phyloP scores from a whole-genome alignment of 2,329 filamentous ascomycete genomes.

The Phoma sp. region DNA sequence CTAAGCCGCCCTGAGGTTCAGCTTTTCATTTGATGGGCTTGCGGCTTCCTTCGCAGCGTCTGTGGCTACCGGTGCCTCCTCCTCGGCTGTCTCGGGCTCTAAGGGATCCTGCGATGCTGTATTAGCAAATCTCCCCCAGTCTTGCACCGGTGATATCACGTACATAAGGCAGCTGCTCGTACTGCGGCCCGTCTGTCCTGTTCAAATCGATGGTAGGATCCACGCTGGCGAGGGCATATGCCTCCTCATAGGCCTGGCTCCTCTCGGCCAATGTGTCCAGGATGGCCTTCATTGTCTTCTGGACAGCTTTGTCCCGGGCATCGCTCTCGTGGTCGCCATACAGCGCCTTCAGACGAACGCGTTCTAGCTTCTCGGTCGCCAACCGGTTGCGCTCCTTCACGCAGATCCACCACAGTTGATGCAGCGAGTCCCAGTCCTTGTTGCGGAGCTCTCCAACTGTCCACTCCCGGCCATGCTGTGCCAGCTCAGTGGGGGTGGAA shows the following conservation, averaged over 20 bases:
- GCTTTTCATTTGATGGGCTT: slow-evolving; percentile 20
- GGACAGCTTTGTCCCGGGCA: slow-evolving; percentile 70
- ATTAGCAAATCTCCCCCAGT: slow-evolving; percentile 10
- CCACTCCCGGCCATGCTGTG: slow-evolving; percentile 79
- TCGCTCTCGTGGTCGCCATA: slow-evolving; percentile 75
- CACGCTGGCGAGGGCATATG: slow-evolving; percentile 62
- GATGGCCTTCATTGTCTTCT: slow-evolving; percentile 78
- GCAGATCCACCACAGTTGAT: slow-evolving; percentile 93
- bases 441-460: slow-evolving; percentile 80
- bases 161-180: slow-evolving; percentile 35
- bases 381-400: slow-evolving; percentile 89
- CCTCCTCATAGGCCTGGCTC: slow-evolving; percentile 86
- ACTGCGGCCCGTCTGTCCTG: slow-evolving; percentile 33
- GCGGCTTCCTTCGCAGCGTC: slow-evolving; percentile 16
- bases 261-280: slow-evolving; percentile 86
- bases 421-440: slow-evolving; percentile 94
- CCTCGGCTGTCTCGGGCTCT: slow-evolving; percentile 23
- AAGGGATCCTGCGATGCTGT: slow-evolving; percentile 22
- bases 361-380: slow-evolving; percentile 75
- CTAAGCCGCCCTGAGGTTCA: slow-evolving; percentile 21
- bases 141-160: neutral
- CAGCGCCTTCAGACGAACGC: slow-evolving; percentile 68
- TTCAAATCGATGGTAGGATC: slow-evolving; percentile 54
- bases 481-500: slow-evolving; percentile 72
- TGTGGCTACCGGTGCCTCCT: slow-evolving; percentile 7